A percentile compares a stretch with the other conserved stretches of the same genome.
Conservation (phyloP, 768 basidiomycete species). For the Auricularia cornea region DNA sequence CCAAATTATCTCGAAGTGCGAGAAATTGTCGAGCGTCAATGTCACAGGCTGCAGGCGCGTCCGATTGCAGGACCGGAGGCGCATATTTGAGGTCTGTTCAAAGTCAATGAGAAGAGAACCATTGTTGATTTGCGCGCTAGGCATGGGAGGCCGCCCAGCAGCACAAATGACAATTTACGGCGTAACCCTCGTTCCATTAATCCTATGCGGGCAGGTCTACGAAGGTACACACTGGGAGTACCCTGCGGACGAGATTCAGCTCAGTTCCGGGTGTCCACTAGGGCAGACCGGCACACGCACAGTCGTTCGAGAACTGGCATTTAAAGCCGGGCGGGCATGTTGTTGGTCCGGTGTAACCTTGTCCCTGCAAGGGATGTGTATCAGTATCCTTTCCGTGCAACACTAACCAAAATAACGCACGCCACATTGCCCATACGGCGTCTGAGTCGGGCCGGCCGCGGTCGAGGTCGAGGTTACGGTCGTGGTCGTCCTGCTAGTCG, state of each 20-base stretch:
- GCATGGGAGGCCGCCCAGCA: no score
- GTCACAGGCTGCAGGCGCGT: slow-evolving; percentile 63
- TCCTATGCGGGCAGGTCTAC: background rate
- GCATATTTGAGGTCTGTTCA: slow-evolving; percentile 52
- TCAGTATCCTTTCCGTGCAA: background rate
- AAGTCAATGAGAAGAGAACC: no score
- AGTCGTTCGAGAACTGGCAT: slow-evolving; percentile 31
- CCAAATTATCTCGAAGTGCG: slow-evolving; percentile 49
- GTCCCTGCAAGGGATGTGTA: slow-evolving; percentile 12
- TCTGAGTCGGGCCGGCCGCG: slow-evolving; percentile 18
- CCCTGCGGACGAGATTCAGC: slow-evolving; percentile 15
- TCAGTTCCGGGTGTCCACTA: background rate
- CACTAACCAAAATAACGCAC: slow-evolving; percentile 15
- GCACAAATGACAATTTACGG: no score
- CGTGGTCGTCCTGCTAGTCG: background rate
- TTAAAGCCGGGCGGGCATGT: slow-evolving; percentile 20
- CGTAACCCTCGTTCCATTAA: no score
- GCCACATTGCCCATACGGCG: slow-evolving; percentile 37
- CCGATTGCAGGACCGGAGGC: slow-evolving; percentile 46
- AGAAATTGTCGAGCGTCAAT: slow-evolving; percentile 43
- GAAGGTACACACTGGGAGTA: slow-evolving; percentile 40
- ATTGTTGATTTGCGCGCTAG: no score
- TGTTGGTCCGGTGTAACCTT: slow-evolving; percentile 35
- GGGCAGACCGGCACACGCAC: slow-evolving; percentile 31
- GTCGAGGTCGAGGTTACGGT: slow-evolving; percentile 15